Evolutionary conservation across 2,329 filamentous ascomycete genomes (phyloP), one percentile per base, ranked within the genome.

Genomic region (Aspergillus udagawae): DNA sequence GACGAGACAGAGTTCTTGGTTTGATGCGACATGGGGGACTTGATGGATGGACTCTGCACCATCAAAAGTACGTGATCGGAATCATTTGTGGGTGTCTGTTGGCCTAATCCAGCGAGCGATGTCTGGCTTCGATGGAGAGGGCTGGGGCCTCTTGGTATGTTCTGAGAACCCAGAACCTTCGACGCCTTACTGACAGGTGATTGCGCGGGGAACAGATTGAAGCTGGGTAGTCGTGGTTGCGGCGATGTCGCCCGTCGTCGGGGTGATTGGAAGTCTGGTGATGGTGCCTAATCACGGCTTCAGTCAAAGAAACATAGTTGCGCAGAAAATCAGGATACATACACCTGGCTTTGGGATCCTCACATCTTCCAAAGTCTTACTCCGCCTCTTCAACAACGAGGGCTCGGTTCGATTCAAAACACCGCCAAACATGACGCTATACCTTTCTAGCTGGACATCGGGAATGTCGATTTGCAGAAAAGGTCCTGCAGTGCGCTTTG

Each of bases 371-470:
- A 77, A 61, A 4, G 71, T 72, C 54, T 65, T 74, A 55, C 71
- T 75, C 47, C 72, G 68, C 55, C 74, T 67, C 52, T 70, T 66
- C 55, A 75, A 63, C 53, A 73, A 60, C 9, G 73, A 65, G 35
- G 69, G 63, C 32, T 68, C 62, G 59, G 70, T 59, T 84, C 71
- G 69, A 35, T 66, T 82, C 27, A 96, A 77, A 6, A 97, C 80
- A 41, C 83, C 84, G 55, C 87, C 86, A 69, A 97, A 97, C 92
- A 97, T 97, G 63, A 97, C 84, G 65, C 92, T 96, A 65, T 96
- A 97, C 51, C 93, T 82, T 70, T 97, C 93, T 81, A 97, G 81
- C 60, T 88, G 85, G 55, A 90, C 82, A 51, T 84, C 83, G 0
- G 93, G 92, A 56, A 97, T 94, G 53, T 92, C 85, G 17, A 97